Base-by-base conservation (phyloP, 148 eudicot species). In the Pharnaceum exiguum region DNA sequence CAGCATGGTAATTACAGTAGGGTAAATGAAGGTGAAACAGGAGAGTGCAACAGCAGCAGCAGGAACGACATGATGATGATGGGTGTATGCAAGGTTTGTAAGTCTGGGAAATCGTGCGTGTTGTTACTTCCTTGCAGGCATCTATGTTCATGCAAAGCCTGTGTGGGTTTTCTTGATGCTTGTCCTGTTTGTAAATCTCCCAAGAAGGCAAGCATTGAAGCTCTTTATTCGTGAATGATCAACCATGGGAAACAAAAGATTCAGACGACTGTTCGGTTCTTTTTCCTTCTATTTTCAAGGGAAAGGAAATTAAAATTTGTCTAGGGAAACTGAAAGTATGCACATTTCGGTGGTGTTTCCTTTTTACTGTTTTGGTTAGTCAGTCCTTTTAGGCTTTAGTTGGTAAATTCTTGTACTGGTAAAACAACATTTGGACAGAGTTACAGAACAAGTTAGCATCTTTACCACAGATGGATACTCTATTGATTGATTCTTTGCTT, bases 71-170 rank as follows among this genome's bases (percentile, higher is more conserved):
- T 2, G 21, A 35, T 13, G 55, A 53, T 38, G 31, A 74, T 59
- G 63, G 56, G 51, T 68, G 16, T 64, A 7, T 89, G 96, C 59
- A 81, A 54, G 59, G 59, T 65, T 17, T 89, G 96, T 55, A 71
- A 75, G 22, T 22, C 43, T 63, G 43, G 80, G 48, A 51, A 55
- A 5, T 73, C 82, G 46, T 67, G 90, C 39, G 73, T 89, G 1
- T 31, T 89, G 46, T 52, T 89, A 28, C 55, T 89, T 7, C 96
- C 96, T 18, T 89, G 96, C 29, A 81, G 87, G 59, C 96, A 89
- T 46, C 60, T 89, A 0, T 79, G 83, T 57, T 82, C 76, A 3
- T 89, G 96, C 65, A 77, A 67, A 60, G 71, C 51, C 13, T 89
- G 94, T 69, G 83, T 78, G 42, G 69, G 60, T 49, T 77, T 66